Percentiles rank a stretch among this genome's conserved stretches.
These are phyloP conservation scores for Arthrobotrys pseudoclavata DNA, from an alignment of 2,329 filamentous ascomycete species.

Conservation along the genomic window DNA sequence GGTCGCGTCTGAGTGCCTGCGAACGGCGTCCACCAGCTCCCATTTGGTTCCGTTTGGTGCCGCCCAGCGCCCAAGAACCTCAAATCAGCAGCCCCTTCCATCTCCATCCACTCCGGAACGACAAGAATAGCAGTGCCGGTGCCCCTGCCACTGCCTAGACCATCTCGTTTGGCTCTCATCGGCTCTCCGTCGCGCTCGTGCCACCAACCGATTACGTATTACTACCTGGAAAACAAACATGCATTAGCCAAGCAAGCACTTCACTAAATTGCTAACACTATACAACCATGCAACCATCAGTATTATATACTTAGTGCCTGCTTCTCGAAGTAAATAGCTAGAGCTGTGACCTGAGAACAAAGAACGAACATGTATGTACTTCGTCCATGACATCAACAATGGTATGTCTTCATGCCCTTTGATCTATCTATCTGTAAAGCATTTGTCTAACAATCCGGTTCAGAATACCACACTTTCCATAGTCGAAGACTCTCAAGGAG, in stretches of 20 bases:
- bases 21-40: background rate
- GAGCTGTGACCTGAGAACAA: background rate
- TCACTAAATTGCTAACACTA: background rate
- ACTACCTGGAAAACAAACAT: background rate
- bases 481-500: conserved; percentile 48
- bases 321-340: no score
- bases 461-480: conserved; percentile 1
- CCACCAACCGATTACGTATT: conserved; percentile 2
- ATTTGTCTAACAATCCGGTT: background rate
- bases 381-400: background rate
- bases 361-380: background rate
- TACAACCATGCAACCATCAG: background rate
- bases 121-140: conserved; percentile 21
- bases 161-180: conserved; percentile 11
- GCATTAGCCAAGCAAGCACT: background rate
- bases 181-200: conserved; percentile 5
- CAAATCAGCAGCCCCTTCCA: conserved; percentile 17
- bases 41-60: conserved; percentile 21
- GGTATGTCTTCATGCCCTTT: background rate
- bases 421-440: background rate
- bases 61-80: conserved; percentile 16
- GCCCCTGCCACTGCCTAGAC: conserved; percentile 14
- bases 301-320: no score
- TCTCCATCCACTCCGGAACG: conserved; percentile 6
- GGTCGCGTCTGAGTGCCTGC: conserved; percentile 25